Percentiles rank a stretch among this genome's conserved stretches.
phyloP scores from a whole-genome alignment of 805 yeast genomes.

The Candida suzukii region DNA sequence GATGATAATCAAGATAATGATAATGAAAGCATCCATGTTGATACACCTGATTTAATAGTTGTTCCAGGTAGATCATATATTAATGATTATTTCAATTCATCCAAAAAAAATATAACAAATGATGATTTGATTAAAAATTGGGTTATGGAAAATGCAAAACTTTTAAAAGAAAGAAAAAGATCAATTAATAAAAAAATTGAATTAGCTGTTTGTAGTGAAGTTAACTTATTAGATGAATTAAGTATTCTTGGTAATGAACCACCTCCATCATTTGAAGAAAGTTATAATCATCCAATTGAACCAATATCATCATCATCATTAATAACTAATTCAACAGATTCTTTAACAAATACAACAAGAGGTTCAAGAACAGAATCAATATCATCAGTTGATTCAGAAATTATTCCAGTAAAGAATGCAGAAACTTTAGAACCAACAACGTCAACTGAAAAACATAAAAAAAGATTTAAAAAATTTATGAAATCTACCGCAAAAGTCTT shows the following conservation, averaged over 20 bases:
- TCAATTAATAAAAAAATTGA: conserved; percentile 12
- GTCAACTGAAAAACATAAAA: not conserved
- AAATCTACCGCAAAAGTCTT: not conserved
- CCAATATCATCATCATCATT: not conserved
- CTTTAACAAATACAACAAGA: not conserved
- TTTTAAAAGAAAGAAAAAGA: conserved; percentile 9
- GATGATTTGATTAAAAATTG: conserved; percentile 6
- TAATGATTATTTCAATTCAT: no score
- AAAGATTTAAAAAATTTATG: no score
- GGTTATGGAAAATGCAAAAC: conserved; percentile 13
- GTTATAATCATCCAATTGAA: not conserved
- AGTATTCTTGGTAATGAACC: conserved; percentile 15
- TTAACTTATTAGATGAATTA: conserved; percentile 12
- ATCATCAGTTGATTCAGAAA: no score
- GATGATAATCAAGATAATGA: no score
- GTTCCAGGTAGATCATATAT: not conserved
- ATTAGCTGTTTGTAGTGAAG: conserved; percentile 13
- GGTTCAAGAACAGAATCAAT: no score
- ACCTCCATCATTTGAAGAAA: conserved; percentile 10
- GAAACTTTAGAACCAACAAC: no score
- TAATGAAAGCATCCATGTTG: no score
- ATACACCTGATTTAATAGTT: not conserved
- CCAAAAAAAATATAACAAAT: conserved; percentile 1
- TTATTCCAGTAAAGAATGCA: no score
- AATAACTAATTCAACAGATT: not conserved